Evolutionary conservation across 768 basidiomycete genomes (phyloP).

Genomic region (Naganishia vaughanmartiniae): DNA sequence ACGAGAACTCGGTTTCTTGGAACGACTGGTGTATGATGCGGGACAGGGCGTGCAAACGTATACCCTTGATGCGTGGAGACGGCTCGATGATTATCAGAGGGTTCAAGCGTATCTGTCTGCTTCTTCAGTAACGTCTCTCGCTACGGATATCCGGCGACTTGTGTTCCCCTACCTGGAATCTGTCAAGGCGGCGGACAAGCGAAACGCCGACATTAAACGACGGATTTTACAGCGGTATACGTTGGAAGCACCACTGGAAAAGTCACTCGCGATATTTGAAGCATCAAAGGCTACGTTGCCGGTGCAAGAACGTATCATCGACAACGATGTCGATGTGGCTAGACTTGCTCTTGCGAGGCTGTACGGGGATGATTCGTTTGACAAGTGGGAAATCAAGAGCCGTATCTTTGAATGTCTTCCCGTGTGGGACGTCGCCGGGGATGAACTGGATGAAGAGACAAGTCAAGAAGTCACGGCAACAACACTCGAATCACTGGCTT

Average conservation of each 20-base stretch:
- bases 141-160: conserved; percentile 67
- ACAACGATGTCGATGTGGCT: conserved; percentile 77
- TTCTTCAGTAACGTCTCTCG: conserved; percentile 66
- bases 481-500: conserved; percentile 73
- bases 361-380: conserved; percentile 69
- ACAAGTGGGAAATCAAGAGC: conserved; percentile 81
- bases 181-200: conserved; percentile 58
- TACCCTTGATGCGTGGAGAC: conserved; percentile 64
- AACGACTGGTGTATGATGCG: conserved; percentile 77
- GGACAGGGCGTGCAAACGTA: conserved; percentile 29
- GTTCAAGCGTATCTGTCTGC: conserved; percentile 72
- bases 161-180: conserved; percentile 88
- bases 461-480: conserved; percentile 76
- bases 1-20: conserved; percentile 85
- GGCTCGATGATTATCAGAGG: conserved; percentile 64
- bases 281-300: conserved; percentile 86
- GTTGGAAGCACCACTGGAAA: conserved; percentile 65
- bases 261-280: conserved; percentile 75
- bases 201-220: conserved; percentile 61
- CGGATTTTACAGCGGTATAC: conserved; percentile 71
- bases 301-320: conserved; percentile 67
- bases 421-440: conserved; percentile 65
- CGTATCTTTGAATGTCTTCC: conserved; percentile 93
- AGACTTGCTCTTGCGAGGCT: conserved; percentile 81
- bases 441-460: conserved; percentile 55